Evolutionary conservation across 495 filamentous ascomycete species (phyloP).

Genomic region (Monascus purpureus): DNA sequence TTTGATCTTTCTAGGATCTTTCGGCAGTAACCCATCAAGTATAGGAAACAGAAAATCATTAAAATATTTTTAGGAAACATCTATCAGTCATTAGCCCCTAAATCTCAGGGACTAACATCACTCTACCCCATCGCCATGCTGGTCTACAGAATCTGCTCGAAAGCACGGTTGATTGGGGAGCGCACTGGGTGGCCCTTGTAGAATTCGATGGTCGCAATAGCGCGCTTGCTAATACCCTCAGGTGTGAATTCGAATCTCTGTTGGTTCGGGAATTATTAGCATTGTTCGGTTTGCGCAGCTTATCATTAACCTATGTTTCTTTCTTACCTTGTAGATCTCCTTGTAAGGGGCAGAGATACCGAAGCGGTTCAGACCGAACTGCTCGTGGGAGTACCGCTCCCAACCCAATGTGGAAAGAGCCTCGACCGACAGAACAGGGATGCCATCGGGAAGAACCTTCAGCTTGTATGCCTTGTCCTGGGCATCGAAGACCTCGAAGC

Average conservation of each 20-base stretch:
- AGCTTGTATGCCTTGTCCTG: slow-evolving; percentile 91
- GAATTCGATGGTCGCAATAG: slow-evolving; percentile 79
- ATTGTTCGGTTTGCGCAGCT: neutral
- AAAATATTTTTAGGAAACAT: too few relatives aligned
- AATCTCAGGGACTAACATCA: too few relatives aligned
- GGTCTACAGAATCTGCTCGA: slow-evolving; percentile 37
- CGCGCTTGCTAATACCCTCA: slow-evolving; percentile 91
- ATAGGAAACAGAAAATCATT: too few relatives aligned
- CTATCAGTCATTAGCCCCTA: too few relatives aligned
- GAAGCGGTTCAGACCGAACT: slow-evolving; percentile 97
- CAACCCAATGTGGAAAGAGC: slow-evolving; percentile 88
- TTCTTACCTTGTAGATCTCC: slow-evolving; percentile 86
- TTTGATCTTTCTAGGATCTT: too few relatives aligned
- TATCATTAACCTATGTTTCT: slow-evolving; percentile 2
- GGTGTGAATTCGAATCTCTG: slow-evolving; percentile 99
- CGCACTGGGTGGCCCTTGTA: slow-evolving; percentile 87
- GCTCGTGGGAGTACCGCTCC: slow-evolving; percentile 97
- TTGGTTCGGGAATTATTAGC: slow-evolving; percentile 16
- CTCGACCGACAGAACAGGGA: slow-evolving; percentile 87
- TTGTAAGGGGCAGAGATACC: slow-evolving; percentile 94
- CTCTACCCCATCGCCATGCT: too few relatives aligned
- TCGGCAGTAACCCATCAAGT: too few relatives aligned
- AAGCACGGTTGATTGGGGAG: slow-evolving; percentile 83
- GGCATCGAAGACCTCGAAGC: slow-evolving; percentile 92
- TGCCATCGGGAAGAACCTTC: slow-evolving; percentile 80